These are phyloP conservation scores for Starmerella bombicola DNA, from an alignment of 805 yeast genomes.

Conservation along the genomic window DNA sequence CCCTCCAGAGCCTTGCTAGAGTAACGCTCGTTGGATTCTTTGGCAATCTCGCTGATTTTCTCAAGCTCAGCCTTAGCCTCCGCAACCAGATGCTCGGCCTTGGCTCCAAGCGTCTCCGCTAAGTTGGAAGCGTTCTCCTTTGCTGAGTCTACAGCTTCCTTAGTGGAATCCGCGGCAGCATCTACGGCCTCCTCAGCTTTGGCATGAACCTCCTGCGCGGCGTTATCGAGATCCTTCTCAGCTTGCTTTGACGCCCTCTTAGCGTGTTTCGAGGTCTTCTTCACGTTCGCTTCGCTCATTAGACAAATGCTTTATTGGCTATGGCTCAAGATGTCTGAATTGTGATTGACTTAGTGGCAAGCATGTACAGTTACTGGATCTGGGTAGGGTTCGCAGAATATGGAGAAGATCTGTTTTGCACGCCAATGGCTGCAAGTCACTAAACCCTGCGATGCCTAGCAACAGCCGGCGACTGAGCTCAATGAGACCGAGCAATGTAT, in stretches of 20 bases:
- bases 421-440: too few relatives aligned
- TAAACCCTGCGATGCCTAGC: too few relatives aligned
- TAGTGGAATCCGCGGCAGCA: constrained; percentile 7
- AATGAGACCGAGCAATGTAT: too few relatives aligned
- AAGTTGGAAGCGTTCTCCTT: constrained; percentile 16
- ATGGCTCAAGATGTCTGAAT: too few relatives aligned
- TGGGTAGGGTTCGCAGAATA: too few relatives aligned
- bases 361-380: too few relatives aligned
- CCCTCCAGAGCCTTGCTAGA: constrained; percentile 21
- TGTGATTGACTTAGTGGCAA: too few relatives aligned
- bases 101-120: constrained; percentile 19
- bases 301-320: neutral
- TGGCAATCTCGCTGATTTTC: constrained; percentile 13
- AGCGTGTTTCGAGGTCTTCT: constrained; percentile 1
- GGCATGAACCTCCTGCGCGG: constrained; percentile 4
- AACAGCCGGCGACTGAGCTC: too few relatives aligned
- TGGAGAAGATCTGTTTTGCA: too few relatives aligned
- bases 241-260: constrained; percentile 4
- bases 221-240: neutral
- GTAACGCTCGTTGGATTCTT: constrained; percentile 14
- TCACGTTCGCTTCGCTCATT: constrained; percentile 1
- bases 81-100: constrained; percentile 11
- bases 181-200: constrained; percentile 7
- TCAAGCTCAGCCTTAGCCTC: constrained; percentile 17
- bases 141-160: constrained; percentile 9